Percentiles rank a stretch among this genome's conserved stretches.
Evolutionary conservation across 2,329 filamentous ascomycete genomes (phyloP).

Genomic region (Pestalotiopsis sp.): DNA sequence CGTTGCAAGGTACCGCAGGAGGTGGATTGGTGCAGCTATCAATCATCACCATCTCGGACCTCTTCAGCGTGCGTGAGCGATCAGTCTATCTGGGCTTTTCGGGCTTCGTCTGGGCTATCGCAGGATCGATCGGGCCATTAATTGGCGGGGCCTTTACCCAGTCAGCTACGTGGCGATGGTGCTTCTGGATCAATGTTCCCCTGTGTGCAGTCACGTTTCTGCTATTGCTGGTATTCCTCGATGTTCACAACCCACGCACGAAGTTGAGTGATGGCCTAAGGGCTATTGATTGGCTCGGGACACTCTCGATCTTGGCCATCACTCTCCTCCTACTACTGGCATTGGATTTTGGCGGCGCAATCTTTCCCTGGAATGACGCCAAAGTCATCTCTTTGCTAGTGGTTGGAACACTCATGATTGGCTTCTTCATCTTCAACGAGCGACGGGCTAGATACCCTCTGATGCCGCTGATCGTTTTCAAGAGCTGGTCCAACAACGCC

Average conservation of each 20-base stretch:
- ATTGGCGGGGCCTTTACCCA: constrained; percentile 27
- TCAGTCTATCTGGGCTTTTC: constrained; percentile 23
- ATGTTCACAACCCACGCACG: constrained; percentile 47
- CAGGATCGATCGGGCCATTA: constrained; percentile 23
- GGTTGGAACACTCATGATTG: constrained; percentile 40
- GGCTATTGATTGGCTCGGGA: constrained; percentile 45
- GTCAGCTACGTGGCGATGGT: constrained; percentile 26
- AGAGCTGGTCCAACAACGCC: constrained; percentile 32
- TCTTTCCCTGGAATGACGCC: constrained; percentile 37
- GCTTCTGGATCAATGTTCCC: constrained; percentile 28
- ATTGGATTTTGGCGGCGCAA: constrained; percentile 43
- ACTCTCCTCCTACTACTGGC: constrained; percentile 41
- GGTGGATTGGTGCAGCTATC: constrained; percentile 39
- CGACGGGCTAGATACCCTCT: constrained; percentile 39
- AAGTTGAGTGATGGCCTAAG: constrained; percentile 45
- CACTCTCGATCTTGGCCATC: constrained; percentile 37
- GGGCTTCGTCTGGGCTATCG: constrained; percentile 55
- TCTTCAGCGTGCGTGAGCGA: constrained; percentile 37
- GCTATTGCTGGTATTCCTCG: constrained; percentile 30
- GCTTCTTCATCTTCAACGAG: constrained; percentile 35
- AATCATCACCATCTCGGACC: constrained; percentile 38
- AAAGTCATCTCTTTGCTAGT: constrained; percentile 38
- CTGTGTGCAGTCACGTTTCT: constrained; percentile 21
- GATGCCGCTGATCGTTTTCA: constrained; percentile 34
- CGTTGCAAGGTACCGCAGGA: constrained; percentile 37